Base-by-base conservation (phyloP, 768 basidiomycete species). In the Antrodiella citrinella region DNA sequence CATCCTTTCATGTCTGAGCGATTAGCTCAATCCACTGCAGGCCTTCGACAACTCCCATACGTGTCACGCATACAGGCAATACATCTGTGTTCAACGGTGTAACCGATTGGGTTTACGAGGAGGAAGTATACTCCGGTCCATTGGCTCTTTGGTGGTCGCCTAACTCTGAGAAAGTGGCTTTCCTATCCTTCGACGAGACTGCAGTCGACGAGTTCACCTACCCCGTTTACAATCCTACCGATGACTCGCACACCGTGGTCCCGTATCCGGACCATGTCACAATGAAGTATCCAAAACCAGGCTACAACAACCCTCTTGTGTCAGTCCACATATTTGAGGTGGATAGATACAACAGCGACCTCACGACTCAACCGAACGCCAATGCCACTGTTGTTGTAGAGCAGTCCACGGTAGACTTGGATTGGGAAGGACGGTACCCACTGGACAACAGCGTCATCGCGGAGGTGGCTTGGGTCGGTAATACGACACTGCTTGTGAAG, bases 21-120 rank as follows among this genome's bases (percentile, higher is more conserved):
- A 20, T 46, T 18, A 51, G 40, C 22, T 30, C 26, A n/a, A n/a
- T n/a, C n/a, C n/a, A n/a, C n/a, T n/a, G n/a, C n/a, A n/a, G 57
- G 25, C 57, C 67, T 5, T 64, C 68, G 2, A 62, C 72, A 1
- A 56, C 69, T 12, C 70, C 83, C 9, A 84, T 94, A 45, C 83
- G 85, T 9, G 74, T 98, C 9, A 99, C 95, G 1, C 69, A 72
- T 1, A 79, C 83, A 12, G 96, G 96, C 0, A 88, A 85, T 47
- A 75, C 80, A 0, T 85, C 86, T 0, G 73, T 94, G 13, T 96
- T 98, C 73, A 82, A 97, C 59, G 96, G 96, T 4, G 87, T 96
- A 1, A 90, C 92, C 0, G 92, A 96, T 63, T 98, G 96, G 95
- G 95, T 97, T 3, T 94, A 94, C 65, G 92, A 95, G 64, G 91